phyloP scores from a whole-genome alignment of 768 basidiomycete genomes.

The Podaxis sp. region DNA sequence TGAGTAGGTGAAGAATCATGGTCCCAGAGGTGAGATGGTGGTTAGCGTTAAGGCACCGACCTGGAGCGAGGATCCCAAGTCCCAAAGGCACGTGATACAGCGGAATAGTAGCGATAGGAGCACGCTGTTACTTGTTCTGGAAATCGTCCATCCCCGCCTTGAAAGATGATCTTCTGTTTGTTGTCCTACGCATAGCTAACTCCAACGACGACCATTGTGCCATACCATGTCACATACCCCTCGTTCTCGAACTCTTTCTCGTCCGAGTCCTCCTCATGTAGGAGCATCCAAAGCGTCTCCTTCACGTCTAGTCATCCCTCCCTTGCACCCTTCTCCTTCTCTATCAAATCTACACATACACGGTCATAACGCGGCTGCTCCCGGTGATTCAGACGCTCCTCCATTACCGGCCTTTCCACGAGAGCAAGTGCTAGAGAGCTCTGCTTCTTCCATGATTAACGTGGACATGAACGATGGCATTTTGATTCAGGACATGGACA shows the following conservation, averaged over 20 bases:
- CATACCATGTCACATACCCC: slow-evolving; percentile 30
- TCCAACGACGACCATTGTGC: not conserved
- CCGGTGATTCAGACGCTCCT: slow-evolving; percentile 28
- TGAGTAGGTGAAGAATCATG: not conserved
- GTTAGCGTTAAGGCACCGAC: not conserved
- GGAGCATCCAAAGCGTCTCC: slow-evolving; percentile 35
- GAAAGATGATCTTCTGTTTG: not conserved
- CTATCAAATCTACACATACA: slow-evolving; percentile 58
- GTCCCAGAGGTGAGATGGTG: not conserved
- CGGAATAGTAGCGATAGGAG: not conserved
- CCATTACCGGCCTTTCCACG: slow-evolving; percentile 22
- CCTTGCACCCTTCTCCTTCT: slow-evolving; percentile 54
- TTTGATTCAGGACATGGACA: slow-evolving; percentile 68
- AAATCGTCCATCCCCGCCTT: not conserved
- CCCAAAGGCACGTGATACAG: not conserved
- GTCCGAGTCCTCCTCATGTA: slow-evolving; percentile 33
- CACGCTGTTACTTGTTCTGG: not conserved
- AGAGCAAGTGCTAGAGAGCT: slow-evolving; percentile 52
- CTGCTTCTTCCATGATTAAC: slow-evolving; percentile 70
- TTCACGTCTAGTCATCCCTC: slow-evolving; percentile 54
- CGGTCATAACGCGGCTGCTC: slow-evolving; percentile 41
- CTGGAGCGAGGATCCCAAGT: not conserved
- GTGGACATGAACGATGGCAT: slow-evolving; percentile 69
- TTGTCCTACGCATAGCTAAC: not conserved
- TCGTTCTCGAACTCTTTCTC: slow-evolving; percentile 43